A percentile compares a stretch with the other conserved stretches of the same genome.
phyloP scores from a whole-genome alignment of 2,329 filamentous ascomycete species.

The Chrysoporthe puriensis region DNA sequence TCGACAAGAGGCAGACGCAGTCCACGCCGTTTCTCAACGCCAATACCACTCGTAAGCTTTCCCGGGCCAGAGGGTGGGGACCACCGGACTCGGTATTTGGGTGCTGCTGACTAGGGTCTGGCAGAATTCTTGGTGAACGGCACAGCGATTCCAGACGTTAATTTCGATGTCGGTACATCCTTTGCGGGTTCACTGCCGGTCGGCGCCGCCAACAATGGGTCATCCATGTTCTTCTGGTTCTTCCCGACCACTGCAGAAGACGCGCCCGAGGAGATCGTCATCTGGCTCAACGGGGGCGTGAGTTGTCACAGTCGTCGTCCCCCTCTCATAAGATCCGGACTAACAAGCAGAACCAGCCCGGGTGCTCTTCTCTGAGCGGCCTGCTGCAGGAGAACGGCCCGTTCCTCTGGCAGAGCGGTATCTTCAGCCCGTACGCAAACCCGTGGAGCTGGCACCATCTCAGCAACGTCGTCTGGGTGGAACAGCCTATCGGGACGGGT shows the following conservation, averaged over 20 bases:
- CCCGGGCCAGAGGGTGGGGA: not conserved
- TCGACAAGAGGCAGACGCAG: constrained; percentile 15
- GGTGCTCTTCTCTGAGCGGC: constrained; percentile 63
- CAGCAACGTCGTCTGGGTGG: constrained; percentile 74
- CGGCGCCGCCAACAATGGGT: constrained; percentile 44
- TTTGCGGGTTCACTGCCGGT: constrained; percentile 64
- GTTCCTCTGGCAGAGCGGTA: constrained; percentile 69
- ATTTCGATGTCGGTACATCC: constrained; percentile 65
- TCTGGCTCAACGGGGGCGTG: constrained; percentile 57
- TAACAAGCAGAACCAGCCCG: constrained; percentile 40
- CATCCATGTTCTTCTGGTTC: constrained; percentile 64
- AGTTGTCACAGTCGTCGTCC: constrained; percentile 17
- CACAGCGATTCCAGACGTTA: constrained; percentile 62
- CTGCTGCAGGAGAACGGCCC: constrained; percentile 75
- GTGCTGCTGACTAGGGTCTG: not conserved
- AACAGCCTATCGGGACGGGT: constrained; percentile 66
- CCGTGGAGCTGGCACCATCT: constrained; percentile 71
- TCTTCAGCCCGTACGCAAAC: constrained; percentile 62
- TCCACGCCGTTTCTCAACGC: constrained; percentile 32
- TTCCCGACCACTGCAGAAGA: constrained; percentile 56
- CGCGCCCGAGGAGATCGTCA: constrained; percentile 56
- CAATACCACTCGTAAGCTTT: constrained; percentile 33
- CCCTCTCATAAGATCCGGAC: not conserved
- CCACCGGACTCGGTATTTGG: too few species aligned
- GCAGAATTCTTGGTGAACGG: constrained; percentile 65